phyloP scores from a whole-genome alignment of 495 filamentous ascomycete species.

The Zalerion maritima region DNA sequence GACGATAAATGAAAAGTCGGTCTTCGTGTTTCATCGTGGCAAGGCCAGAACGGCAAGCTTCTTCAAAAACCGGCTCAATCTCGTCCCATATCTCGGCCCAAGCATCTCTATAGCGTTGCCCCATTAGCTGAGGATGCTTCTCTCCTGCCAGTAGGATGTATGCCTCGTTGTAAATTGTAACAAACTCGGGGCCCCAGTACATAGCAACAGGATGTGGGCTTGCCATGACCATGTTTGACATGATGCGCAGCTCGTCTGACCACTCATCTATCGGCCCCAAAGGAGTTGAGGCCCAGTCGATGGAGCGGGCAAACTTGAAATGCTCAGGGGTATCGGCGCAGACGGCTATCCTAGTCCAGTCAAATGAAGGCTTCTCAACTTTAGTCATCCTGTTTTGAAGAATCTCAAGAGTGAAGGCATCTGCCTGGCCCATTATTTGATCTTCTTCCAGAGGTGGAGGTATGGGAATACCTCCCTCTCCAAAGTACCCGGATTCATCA shows the following conservation, averaged over 20 bases:
- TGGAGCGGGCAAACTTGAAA: conserved; percentile 47
- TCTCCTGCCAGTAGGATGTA: conserved; percentile 52
- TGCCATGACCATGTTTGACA: conserved; percentile 57
- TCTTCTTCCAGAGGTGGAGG: too few species aligned
- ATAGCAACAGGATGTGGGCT: conserved; percentile 57
- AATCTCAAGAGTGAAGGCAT: conserved; percentile 14
- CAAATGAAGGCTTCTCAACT: conserved; percentile 32
- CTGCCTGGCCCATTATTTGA: too few species aligned
- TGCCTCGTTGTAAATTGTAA: conserved; percentile 61
- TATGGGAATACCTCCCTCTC: not conserved
- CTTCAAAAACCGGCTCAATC: conserved; percentile 42
- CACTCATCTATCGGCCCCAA: conserved; percentile 53
- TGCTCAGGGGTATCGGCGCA: conserved; percentile 42
- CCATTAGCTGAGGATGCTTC: conserved; percentile 58
- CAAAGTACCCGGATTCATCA: too few species aligned
- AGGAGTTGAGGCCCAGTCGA: conserved; percentile 49
- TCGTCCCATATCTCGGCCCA: conserved; percentile 57
- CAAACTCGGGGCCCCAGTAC: conserved; percentile 53
- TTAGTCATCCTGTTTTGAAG: conserved; percentile 15
- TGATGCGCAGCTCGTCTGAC: conserved; percentile 44
- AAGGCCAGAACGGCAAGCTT: conserved; percentile 42
- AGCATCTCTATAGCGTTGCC: conserved; percentile 42
- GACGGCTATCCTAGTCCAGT: conserved; percentile 53
- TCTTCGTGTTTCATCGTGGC: conserved; percentile 67
- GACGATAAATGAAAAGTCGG: conserved; percentile 44